Evolutionary conservation across 257 asterid genomes (phyloP).

Genomic region (Rehmannia glutinosa): DNA sequence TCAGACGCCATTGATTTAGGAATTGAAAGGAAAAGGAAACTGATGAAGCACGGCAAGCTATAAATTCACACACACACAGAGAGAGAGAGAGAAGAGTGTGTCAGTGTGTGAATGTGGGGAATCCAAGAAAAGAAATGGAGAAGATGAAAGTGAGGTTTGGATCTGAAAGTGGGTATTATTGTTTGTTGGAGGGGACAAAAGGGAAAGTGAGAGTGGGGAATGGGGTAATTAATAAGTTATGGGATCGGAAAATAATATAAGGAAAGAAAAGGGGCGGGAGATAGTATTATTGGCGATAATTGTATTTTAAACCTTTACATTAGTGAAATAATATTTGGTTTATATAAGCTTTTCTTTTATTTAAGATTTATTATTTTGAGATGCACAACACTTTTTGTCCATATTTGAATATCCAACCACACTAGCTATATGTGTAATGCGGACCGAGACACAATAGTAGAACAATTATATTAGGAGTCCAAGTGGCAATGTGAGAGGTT

Average conservation of each 20-base stretch:
- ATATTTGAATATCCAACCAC: no score
- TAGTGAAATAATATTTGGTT: no score
- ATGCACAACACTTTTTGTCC: no score
- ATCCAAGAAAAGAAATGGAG: conserved; percentile 18
- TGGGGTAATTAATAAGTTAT: not conserved
- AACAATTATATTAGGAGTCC: no score
- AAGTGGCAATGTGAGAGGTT: no score
- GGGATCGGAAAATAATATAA: not conserved
- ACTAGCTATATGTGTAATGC: no score
- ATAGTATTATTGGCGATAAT: not conserved
- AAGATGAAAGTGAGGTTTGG: conserved; percentile 15
- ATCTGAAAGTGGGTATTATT: conserved; percentile 30
- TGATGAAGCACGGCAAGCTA: conserved; percentile 3
- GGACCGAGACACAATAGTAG: no score
- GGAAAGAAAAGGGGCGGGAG: not conserved
- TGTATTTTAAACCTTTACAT: no score
- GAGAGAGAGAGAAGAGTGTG: conserved; percentile 19
- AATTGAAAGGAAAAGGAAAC: not conserved
- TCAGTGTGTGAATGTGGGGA: conserved; percentile 24
- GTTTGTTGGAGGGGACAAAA: conserved; percentile 3
- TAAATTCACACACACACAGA: conserved; percentile 15
- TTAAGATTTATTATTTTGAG: no score
- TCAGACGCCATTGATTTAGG: conserved; percentile 49
- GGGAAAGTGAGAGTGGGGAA: not conserved
- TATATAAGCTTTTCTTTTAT: no score